Percentiles rank a stretch among this genome's conserved stretches.
Evolutionary conservation across 257 asterid genomes (phyloP).

Genomic region (Coffea canephora): DNA sequence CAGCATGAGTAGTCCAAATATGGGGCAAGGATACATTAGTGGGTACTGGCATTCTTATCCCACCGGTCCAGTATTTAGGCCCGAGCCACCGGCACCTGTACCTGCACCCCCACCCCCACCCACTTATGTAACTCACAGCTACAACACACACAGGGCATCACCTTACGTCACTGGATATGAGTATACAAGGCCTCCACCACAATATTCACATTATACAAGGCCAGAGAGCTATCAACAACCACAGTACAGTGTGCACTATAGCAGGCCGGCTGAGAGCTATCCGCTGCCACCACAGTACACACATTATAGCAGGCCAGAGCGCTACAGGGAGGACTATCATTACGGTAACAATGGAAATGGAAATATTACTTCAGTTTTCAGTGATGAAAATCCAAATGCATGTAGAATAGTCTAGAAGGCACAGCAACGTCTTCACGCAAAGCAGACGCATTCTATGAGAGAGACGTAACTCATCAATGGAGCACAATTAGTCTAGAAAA

Average conservation of each 20-base stretch:
- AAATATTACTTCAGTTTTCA: conserved; percentile 63
- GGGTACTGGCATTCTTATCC: conserved; percentile 35
- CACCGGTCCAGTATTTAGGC: conserved; percentile 16
- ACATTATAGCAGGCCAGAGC: conserved; percentile 32
- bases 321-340: conserved; percentile 49
- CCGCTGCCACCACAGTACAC: conserved; percentile 20
- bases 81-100: conserved; percentile 22
- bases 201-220: conserved; percentile 28
- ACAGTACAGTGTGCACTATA: conserved; percentile 19
- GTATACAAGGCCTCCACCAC: conserved; percentile 32
- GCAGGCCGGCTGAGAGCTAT: conserved; percentile 20
- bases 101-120: conserved; percentile 37
- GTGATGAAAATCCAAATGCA: conserved; percentile 93
- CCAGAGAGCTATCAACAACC: conserved; percentile 27
- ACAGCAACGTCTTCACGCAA: conserved; percentile 10
- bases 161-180: conserved; percentile 64
- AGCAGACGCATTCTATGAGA: conserved; percentile 9
- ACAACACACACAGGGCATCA: conserved; percentile 60
- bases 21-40: conserved; percentile 24
- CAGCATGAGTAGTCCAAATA: conserved; percentile 19
- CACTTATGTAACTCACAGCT: conserved; percentile 47
- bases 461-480: conserved; percentile 20
- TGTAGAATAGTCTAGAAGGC: conserved; percentile 56
- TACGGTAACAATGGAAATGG: conserved; percentile 48
- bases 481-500: conserved; percentile 11